Conservation (phyloP, 1,284 basidiomycete species). For the Erythrobasidium hasegawianum region DNA sequence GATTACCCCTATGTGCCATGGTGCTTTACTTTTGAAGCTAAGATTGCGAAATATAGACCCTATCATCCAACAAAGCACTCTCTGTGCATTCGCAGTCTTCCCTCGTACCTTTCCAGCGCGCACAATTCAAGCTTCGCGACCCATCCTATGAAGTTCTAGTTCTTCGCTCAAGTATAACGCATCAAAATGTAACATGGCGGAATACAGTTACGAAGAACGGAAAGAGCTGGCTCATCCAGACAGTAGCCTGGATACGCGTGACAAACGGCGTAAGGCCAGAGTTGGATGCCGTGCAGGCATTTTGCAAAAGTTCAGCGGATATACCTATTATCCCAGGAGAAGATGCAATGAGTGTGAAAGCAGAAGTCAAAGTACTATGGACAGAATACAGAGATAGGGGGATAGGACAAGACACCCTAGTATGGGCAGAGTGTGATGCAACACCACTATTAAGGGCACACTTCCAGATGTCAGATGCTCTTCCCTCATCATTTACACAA, state of each 20-base stretch:
- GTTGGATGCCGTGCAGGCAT: conserved; percentile 5
- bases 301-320: conserved; percentile 4
- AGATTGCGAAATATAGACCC: too few species aligned
- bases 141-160: conserved; percentile 20
- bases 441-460: neutral
- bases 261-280: conserved; percentile 13
- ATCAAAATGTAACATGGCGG: conserved; percentile 19
- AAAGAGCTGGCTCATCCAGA: conserved; percentile 14
- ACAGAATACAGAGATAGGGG: conserved; percentile 18
- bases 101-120: neutral
- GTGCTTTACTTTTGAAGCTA: too few species aligned
- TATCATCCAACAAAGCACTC: too few species aligned
- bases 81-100: neutral
- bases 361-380: conserved; percentile 17
- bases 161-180: conserved; percentile 1
- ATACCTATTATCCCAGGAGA: neutral
- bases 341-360: neutral
- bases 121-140: conserved; percentile 4
- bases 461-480: neutral
- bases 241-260: conserved; percentile 18
- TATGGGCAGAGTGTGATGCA: conserved; percentile 21
- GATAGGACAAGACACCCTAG: conserved; percentile 17
- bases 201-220: conserved; percentile 5
- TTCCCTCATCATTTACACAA: neutral
- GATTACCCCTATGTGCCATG: too few species aligned